Conservation (phyloP, 306 rosid species). For the Prunus davidiana region DNA sequence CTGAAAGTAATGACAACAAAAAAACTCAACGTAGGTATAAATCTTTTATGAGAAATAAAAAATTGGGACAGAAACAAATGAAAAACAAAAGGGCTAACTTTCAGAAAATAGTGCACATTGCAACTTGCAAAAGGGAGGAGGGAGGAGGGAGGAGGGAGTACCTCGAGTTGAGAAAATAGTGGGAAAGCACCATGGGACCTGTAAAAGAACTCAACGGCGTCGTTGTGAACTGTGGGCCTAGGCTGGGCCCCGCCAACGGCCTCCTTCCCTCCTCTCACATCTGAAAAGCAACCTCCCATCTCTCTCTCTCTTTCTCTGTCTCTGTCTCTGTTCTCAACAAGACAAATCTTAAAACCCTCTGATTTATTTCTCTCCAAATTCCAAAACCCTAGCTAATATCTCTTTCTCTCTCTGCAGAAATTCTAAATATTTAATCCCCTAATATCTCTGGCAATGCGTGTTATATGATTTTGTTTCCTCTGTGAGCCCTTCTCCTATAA, state of each 20-base stretch:
- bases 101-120: neutral
- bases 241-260: slow-evolving; percentile 48
- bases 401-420: too few relatives aligned
- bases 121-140: neutral
- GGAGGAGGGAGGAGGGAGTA: neutral
- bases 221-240: slow-evolving; percentile 34
- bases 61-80: neutral
- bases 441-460: too few relatives aligned
- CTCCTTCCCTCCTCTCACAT: slow-evolving; percentile 52
- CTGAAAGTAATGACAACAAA: too few relatives aligned
- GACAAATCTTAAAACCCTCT: neutral
- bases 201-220: slow-evolving; percentile 65
- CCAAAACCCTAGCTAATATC: neutral
- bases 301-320: neutral
- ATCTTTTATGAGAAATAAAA: neutral
- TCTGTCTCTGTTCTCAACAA: neutral
- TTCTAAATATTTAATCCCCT: too few relatives aligned
- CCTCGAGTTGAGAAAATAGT: slow-evolving; percentile 54
- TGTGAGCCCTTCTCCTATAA: too few relatives aligned
- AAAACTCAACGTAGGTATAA: too few relatives aligned
- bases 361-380: neutral
- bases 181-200: slow-evolving; percentile 44
- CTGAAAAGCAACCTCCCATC: slow-evolving; percentile 79
- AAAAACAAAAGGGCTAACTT: too few relatives aligned
- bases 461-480: too few relatives aligned